Percentiles rank a stretch among this genome's conserved stretches.
These are phyloP conservation scores for Nemania serpens DNA, from an alignment of 2,329 filamentous ascomycete genomes.

Conservation along the genomic window DNA sequence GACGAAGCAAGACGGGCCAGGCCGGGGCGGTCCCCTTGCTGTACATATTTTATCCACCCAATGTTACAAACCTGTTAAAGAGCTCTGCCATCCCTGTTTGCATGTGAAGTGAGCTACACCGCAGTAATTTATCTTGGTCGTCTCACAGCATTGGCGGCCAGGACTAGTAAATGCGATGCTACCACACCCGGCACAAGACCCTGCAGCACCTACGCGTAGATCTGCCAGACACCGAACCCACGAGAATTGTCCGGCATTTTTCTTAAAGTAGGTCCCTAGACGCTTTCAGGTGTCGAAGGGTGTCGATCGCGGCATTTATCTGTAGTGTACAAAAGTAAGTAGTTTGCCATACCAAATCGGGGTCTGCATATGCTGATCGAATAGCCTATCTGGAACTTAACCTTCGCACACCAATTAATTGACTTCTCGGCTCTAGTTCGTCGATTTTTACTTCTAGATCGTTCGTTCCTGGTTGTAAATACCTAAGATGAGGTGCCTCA, in stretches of 20 bases:
- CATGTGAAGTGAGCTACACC: not conserved
- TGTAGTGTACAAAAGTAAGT: too few relatives aligned
- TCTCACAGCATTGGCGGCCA: not conserved
- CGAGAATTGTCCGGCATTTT: not conserved
- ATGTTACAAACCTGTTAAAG: slow-evolving; percentile 1
- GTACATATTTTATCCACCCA: slow-evolving; percentile 20
- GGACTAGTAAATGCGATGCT: not conserved
- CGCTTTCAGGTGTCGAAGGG: too few relatives aligned
- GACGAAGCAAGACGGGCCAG: not conserved
- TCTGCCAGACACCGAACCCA: not conserved
- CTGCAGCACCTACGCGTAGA: not conserved
- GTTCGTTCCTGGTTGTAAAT: too few relatives aligned
- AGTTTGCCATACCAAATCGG: too few relatives aligned
- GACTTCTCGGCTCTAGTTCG: too few relatives aligned
- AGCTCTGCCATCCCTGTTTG: not conserved
- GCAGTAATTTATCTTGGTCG: not conserved
- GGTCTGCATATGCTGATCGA: too few relatives aligned
- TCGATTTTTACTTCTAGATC: too few relatives aligned
- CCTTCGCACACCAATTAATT: too few relatives aligned
- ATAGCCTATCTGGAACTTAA: too few relatives aligned
- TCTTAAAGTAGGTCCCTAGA: not conserved
- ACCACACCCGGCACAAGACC: not conserved
- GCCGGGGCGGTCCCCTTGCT: slow-evolving; percentile 13
- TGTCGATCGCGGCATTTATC: too few relatives aligned
- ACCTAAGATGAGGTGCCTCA: too few relatives aligned